Evolutionary conservation across 441 rosid species (phyloP).

Genomic region (Bocquillonia castaneifolia): DNA sequence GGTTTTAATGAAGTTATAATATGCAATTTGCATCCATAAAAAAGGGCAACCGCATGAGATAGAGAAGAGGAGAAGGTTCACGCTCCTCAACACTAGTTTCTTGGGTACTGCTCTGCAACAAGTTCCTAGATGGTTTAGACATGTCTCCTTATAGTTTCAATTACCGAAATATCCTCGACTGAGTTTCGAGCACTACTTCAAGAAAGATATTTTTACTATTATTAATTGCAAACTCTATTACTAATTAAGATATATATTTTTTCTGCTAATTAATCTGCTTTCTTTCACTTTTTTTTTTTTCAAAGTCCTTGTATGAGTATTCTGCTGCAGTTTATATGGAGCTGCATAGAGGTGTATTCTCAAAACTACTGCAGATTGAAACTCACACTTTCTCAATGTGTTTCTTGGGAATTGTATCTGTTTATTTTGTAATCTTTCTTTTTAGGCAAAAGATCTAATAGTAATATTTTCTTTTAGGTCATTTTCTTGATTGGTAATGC

Average conservation of each 20-base stretch:
- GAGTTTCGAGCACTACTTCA: background rate
- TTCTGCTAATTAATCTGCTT: background rate
- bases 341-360: no score
- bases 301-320: background rate
- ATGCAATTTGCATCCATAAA: no score
- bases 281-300: no score
- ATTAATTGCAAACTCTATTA: background rate
- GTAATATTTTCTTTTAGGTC: background rate
- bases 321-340: no score
- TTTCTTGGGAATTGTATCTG: background rate
- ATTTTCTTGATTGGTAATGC: background rate
- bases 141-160: constrained; percentile 26
- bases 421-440: background rate
- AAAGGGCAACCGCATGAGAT: constrained; percentile 20
- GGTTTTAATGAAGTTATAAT: background rate
- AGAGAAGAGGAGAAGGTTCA: constrained; percentile 3
- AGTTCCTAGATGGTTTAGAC: constrained; percentile 50
- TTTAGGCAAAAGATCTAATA: background rate
- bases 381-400: background rate
- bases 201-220: background rate
- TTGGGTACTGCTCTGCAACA: constrained; percentile 64
- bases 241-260: background rate
- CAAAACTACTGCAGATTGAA: background rate
- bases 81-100: constrained; percentile 44
- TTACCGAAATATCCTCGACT: constrained; percentile 34